These are phyloP conservation scores for Alternaria ethzedia DNA, from an alignment of 2,329 filamentous ascomycete species.

Conservation along the genomic window DNA sequence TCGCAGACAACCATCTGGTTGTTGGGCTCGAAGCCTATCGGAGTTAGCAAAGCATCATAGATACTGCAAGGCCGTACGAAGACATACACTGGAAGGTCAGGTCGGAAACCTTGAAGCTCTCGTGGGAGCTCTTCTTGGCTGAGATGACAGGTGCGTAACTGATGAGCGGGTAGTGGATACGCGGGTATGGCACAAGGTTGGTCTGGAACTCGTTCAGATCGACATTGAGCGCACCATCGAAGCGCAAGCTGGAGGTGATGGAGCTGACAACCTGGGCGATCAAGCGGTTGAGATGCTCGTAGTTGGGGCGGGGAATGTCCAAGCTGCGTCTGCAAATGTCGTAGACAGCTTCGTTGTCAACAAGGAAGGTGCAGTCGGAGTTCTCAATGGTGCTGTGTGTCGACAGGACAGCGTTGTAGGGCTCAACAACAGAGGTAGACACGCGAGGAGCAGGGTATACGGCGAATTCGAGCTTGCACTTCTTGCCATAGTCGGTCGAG, in stretches of 20 bases:
- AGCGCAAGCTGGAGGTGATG: conserved; percentile 74
- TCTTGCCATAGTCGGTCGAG: conserved; percentile 76
- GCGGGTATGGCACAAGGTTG: conserved; percentile 75
- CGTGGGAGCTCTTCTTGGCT: conserved; percentile 78
- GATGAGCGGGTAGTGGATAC: conserved; percentile 77
- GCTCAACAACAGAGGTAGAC: conserved; percentile 74
- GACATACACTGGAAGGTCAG: conserved; percentile 72
- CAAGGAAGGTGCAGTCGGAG: conserved; percentile 79
- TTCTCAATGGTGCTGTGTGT: conserved; percentile 79
- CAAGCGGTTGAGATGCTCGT: conserved; percentile 74
- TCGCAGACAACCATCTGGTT: conserved; percentile 82
- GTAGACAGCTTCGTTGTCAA: conserved; percentile 78
- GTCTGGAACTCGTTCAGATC: conserved; percentile 81
- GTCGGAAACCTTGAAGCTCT: conserved; percentile 86
- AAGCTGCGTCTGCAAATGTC: conserved; percentile 77
- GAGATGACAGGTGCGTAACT: conserved; percentile 76
- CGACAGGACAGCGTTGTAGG: conserved; percentile 75
- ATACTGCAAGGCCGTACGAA: too few relatives aligned
- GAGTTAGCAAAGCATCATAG: conserved; percentile 27
- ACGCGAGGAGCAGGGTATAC: conserved; percentile 74
- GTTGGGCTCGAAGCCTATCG: conserved; percentile 73
- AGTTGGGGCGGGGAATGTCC: conserved; percentile 71
- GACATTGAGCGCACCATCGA: conserved; percentile 75
- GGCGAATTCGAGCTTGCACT: conserved; percentile 77
- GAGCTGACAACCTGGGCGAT: conserved; percentile 78